Conservation (phyloP, 2,329 filamentous ascomycete genomes). For the Fusarium scirpi region DNA sequence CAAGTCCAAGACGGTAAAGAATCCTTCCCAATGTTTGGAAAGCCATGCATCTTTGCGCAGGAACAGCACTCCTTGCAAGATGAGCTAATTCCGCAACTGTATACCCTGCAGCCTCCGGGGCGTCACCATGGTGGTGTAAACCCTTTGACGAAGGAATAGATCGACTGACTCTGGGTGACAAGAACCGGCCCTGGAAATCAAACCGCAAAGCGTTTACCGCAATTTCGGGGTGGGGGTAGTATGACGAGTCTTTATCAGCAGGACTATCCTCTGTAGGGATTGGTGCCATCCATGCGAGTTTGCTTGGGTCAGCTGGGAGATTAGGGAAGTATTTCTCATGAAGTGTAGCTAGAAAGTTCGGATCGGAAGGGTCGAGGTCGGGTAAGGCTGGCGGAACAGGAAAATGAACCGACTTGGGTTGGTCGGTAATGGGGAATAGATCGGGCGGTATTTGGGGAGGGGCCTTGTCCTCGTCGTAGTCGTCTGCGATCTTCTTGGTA, state of each 20-base stretch:
- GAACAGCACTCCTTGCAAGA: slow-evolving; percentile 82
- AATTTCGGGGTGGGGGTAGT: slow-evolving; percentile 83
- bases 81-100: slow-evolving; percentile 88
- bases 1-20: slow-evolving; percentile 83
- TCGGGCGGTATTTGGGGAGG: slow-evolving; percentile 56
- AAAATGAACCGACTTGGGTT: slow-evolving; percentile 68
- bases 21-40: slow-evolving; percentile 91
- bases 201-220: slow-evolving; percentile 85
- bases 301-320: slow-evolving; percentile 84
- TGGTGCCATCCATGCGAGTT: slow-evolving; percentile 90
- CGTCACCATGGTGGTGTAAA: slow-evolving; percentile 92
- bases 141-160: slow-evolving; percentile 81
- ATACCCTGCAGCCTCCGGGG: slow-evolving; percentile 94
- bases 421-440: slow-evolving; percentile 58
- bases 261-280: slow-evolving; percentile 72
- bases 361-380: slow-evolving; percentile 84
- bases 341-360: slow-evolving; percentile 84
- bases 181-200: slow-evolving; percentile 83
- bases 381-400: slow-evolving; percentile 67
- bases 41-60: slow-evolving; percentile 89
- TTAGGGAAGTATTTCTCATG: slow-evolving; percentile 95
- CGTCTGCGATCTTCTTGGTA: slow-evolving; percentile 46
- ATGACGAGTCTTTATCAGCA: slow-evolving; percentile 78
- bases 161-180: slow-evolving; percentile 81
- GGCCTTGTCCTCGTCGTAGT: slow-evolving; percentile 58